phyloP scores from a whole-genome alignment of 2,329 filamentous ascomycete species.

The Venturia asperata region DNA sequence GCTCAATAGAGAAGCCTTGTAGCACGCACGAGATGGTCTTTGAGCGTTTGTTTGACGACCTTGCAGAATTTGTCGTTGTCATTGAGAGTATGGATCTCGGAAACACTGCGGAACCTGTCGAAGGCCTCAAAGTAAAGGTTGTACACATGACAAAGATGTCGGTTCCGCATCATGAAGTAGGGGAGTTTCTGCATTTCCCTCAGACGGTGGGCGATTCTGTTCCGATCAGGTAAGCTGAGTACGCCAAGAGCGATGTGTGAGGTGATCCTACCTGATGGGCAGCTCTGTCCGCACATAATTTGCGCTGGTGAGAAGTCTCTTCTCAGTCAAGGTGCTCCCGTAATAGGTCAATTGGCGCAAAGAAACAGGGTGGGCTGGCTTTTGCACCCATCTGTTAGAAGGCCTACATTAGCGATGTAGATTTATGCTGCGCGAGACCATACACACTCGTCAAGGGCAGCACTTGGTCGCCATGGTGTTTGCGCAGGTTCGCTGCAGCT shows the following conservation, averaged over 20 bases:
- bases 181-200: constrained; percentile 96
- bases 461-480: constrained; percentile 53
- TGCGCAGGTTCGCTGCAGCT: constrained; percentile 26
- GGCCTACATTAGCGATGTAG: background rate
- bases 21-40: constrained; percentile 53
- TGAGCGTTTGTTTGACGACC: constrained; percentile 68
- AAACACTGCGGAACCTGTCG: constrained; percentile 75
- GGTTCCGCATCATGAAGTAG: constrained; percentile 93
- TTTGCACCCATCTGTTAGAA: constrained; percentile 72
- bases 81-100: constrained; percentile 74
- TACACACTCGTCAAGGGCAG: constrained; percentile 52
- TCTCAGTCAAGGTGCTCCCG: constrained; percentile 84
- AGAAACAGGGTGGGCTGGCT: constrained; percentile 90
- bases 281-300: constrained; percentile 97
- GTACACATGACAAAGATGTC: constrained; percentile 89
- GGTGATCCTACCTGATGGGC: constrained; percentile 59
- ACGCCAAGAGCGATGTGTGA: too few relatives aligned
- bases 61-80: constrained; percentile 87
- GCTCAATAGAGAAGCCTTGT: too few relatives aligned
- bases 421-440: background rate
- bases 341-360: constrained; percentile 96
- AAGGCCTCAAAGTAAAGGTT: constrained; percentile 97
- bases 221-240: background rate
- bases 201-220: constrained; percentile 80
- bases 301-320: constrained; percentile 81